Base-by-base conservation (phyloP, 2,329 filamentous ascomycete genomes). In the Botrytis fabae region DNA sequence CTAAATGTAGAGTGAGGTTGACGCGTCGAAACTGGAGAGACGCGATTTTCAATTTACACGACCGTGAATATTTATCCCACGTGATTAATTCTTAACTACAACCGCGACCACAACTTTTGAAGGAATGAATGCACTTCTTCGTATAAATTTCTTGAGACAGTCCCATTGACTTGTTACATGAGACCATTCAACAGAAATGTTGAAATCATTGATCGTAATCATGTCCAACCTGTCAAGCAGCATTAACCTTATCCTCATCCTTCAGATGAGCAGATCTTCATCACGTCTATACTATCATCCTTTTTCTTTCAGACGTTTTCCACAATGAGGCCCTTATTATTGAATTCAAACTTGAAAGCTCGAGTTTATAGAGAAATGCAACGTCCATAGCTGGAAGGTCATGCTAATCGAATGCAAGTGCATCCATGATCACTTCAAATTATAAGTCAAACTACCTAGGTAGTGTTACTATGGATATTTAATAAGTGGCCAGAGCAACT, bases 11-110 rank as follows among this genome's bases (percentile, higher is more conserved):
- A 70, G 68, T 65, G 74, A 65, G 35, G 64, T 64, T 22, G 72
- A 76, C 78, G 77, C 77, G 78, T 76, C 68, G 28, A 57, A 65
- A 28, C 48, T 65, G 54, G 48, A 54, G 40, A 54, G 69, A 74
- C 76, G 76, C 75, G 74, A 73, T 73, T 72, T 69, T 72, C 63
- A 71, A 75, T 77, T 75, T 75, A 77, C 76, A 73, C 75, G 76
- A 72, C 51, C 64, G 64, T 66, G 64, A 66, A 48, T n/a, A 54
- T 54, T 44, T 57, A n/a, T 1, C 7, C 14, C 65, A 69, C 65
- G 65, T 69, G 65, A 44, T 32, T 8, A 4, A 4, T 3, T 10
- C 9, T 25, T 12, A 3, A 7, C 35, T 25, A 25, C 20, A 8
- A 35, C 40, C 40, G 8, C 40, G 40, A 51, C 25, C 16, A 54